Evolutionary conservation across 2,329 filamentous ascomycete species (phyloP).

Genomic region (Monosporascus sp.): DNA sequence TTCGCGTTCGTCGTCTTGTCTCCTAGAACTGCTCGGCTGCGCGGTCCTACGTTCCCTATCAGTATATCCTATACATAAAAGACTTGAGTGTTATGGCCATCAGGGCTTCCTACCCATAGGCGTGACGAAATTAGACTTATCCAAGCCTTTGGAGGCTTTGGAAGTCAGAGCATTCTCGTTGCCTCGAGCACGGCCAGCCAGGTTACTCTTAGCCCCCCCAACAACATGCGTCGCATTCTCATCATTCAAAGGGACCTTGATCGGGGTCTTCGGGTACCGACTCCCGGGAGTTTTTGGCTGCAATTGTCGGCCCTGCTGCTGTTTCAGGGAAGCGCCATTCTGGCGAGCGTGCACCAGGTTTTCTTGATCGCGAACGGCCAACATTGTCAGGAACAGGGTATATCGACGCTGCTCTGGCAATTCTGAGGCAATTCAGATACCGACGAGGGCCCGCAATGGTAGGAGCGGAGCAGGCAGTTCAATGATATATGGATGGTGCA

Average conservation of each 20-base stretch:
- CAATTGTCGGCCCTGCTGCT: conserved; percentile 47
- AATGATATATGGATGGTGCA: no score
- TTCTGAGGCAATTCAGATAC: conserved; percentile 18
- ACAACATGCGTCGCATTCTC: conserved; percentile 67
- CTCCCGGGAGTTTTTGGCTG: conserved; percentile 74
- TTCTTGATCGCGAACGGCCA: conserved; percentile 79
- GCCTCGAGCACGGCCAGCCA: conserved; percentile 50
- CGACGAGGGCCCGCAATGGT: no score
- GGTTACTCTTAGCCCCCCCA: conserved; percentile 53
- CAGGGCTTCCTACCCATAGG: conserved; percentile 60
- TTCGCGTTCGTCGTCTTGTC: conserved; percentile 97
- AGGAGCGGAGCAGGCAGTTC: no score
- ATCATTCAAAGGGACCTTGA: conserved; percentile 72
- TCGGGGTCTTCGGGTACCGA: conserved; percentile 74
- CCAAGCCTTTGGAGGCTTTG: conserved; percentile 39
- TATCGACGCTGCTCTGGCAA: no score
- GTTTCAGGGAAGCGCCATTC: conserved; percentile 64
- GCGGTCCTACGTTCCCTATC: conserved; percentile 43
- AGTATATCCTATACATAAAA: not conserved
- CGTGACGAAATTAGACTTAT: conserved; percentile 67
- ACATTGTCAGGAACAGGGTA: conserved; percentile 43
- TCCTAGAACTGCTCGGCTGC: conserved; percentile 74
- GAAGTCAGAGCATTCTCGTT: conserved; percentile 50
- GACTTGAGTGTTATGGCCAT: not conserved
- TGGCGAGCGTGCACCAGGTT: conserved; percentile 76